Evolutionary conservation across 2,329 filamentous ascomycete genomes (phyloP).

Genomic region (Arthrinium puccinioides): DNA sequence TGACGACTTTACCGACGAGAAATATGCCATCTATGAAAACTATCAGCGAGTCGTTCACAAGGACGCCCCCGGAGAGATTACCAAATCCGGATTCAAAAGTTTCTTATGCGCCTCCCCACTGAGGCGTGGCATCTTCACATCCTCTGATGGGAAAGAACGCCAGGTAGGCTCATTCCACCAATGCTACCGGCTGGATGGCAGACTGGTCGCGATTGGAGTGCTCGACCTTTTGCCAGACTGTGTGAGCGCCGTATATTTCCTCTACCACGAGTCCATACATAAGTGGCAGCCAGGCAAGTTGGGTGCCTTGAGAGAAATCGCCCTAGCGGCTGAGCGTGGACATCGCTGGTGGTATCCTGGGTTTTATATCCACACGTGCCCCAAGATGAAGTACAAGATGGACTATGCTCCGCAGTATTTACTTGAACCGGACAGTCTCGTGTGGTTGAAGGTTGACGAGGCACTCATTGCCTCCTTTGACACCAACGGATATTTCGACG

Average conservation of each 20-base stretch:
- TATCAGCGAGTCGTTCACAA: slow-evolving; percentile 71
- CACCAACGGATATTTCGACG: slow-evolving; percentile 47
- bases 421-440: slow-evolving; percentile 58
- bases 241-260: slow-evolving; percentile 76
- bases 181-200: slow-evolving; percentile 71
- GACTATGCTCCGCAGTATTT: slow-evolving; percentile 70
- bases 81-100: slow-evolving; percentile 53
- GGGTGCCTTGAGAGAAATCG: slow-evolving; percentile 66
- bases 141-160: slow-evolving; percentile 42
- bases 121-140: slow-evolving; percentile 32
- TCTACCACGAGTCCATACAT: slow-evolving; percentile 71
- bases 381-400: slow-evolving; percentile 81
- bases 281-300: slow-evolving; percentile 67
- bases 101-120: slow-evolving; percentile 72
- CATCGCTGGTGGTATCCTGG: slow-evolving; percentile 76
- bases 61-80: slow-evolving; percentile 54
- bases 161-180: slow-evolving; percentile 71
- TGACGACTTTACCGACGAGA: slow-evolving; percentile 67
- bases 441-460: slow-evolving; percentile 54
- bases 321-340: slow-evolving; percentile 58
- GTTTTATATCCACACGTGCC: slow-evolving; percentile 74
- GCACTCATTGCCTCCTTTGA: slow-evolving; percentile 44
- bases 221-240: slow-evolving; percentile 69
- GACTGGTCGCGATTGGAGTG: slow-evolving; percentile 68
- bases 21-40: slow-evolving; percentile 64